These are phyloP conservation scores for Aureobasidium sp. DNA, from an alignment of 2,329 filamentous ascomycete species.

Conservation along the genomic window DNA sequence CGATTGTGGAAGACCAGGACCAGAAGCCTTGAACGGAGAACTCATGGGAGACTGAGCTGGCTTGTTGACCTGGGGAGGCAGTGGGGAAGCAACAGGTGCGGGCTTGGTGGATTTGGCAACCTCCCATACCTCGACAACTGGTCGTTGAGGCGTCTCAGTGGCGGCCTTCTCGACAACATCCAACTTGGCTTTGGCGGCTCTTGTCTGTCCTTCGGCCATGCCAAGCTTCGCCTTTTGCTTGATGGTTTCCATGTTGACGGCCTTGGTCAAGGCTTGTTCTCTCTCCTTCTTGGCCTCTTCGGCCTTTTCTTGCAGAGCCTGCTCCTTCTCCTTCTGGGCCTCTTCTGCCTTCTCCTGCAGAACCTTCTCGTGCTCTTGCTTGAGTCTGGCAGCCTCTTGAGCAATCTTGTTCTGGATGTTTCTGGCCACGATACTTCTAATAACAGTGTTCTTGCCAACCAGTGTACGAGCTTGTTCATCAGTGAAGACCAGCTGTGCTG, in stretches of 20 bases:
- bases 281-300: slow-evolving; percentile 23
- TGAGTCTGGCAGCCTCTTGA: slow-evolving; percentile 34
- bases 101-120: slow-evolving; percentile 58
- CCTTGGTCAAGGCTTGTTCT: slow-evolving; percentile 23
- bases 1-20: slow-evolving; percentile 9
- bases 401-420: slow-evolving; percentile 50
- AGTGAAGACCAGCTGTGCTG: slow-evolving; percentile 33
- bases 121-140: slow-evolving; percentile 82
- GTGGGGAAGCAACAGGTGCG: slow-evolving; percentile 22
- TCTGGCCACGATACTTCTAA: slow-evolving; percentile 45
- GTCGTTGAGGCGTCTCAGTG: slow-evolving; percentile 73
- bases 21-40: slow-evolving; percentile 20
- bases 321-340: slow-evolving; percentile 31
- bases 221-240: slow-evolving; percentile 49
- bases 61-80: slow-evolving; percentile 16
- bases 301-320: slow-evolving; percentile 18
- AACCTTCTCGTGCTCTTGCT: slow-evolving; percentile 28
- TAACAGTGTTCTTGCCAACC: slow-evolving; percentile 42
- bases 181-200: slow-evolving; percentile 67
- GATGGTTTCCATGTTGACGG: slow-evolving; percentile 22
- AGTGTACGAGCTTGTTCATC: slow-evolving; percentile 46
- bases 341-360: slow-evolving; percentile 25
- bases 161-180: slow-evolving; percentile 74
- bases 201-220: slow-evolving; percentile 56
- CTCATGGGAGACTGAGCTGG: slow-evolving; percentile 18